These are phyloP conservation scores for Lanmaoa rubissima DNA, from an alignment of 768 basidiomycete genomes.

Conservation along the genomic window DNA sequence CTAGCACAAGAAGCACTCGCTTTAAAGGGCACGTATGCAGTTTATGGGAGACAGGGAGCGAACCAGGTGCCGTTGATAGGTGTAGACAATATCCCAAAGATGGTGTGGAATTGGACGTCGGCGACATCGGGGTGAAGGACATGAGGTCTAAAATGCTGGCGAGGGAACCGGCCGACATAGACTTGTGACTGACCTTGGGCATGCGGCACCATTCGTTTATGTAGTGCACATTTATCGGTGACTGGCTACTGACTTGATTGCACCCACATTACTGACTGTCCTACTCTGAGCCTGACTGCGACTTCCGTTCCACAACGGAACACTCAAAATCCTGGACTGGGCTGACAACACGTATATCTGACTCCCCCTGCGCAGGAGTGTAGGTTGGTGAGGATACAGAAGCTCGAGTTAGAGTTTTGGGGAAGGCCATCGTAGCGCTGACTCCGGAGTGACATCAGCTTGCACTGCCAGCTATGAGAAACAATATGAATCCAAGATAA, in stretches of 20 bases:
- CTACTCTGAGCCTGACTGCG: background rate
- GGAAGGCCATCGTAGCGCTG: background rate
- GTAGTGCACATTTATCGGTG: background rate
- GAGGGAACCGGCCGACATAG: too few relatives aligned
- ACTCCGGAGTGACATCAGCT: background rate
- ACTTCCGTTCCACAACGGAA: background rate
- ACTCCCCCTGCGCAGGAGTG: too few relatives aligned
- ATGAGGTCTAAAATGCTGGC: background rate
- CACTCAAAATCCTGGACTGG: too few relatives aligned
- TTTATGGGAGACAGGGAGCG: constrained; percentile 14
- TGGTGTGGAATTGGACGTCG: constrained; percentile 23
- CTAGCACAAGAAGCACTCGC: constrained; percentile 9
- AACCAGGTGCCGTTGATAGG: constrained; percentile 11
- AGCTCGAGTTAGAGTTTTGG: too few relatives aligned
- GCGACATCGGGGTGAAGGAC: background rate
- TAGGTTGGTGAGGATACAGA: too few relatives aligned
- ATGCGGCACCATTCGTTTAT: background rate
- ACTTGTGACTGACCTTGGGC: background rate
- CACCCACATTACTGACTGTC: too few relatives aligned
- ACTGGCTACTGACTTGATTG: background rate
- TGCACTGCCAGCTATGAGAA: background rate
- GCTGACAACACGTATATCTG: too few relatives aligned
- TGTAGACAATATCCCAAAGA: constrained; percentile 14
- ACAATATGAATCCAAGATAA: background rate
- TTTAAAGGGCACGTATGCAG: constrained; percentile 5